Conservation (phyloP, 192 early-diverging fungal species). For the Coemansia reversa region DNA sequence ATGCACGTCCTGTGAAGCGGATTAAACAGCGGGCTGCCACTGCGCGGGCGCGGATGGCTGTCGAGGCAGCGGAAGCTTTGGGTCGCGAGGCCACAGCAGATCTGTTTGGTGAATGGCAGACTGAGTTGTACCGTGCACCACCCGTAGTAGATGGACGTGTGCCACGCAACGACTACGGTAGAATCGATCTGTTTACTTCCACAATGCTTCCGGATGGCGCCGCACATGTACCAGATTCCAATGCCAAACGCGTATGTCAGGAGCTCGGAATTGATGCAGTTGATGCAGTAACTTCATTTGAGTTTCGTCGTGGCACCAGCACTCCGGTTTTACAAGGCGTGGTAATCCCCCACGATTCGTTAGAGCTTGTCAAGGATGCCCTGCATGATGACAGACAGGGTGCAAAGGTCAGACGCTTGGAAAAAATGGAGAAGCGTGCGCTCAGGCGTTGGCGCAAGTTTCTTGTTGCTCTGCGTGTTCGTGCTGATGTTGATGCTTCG, state of each 20-base stretch:
- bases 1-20: slow-evolving; percentile 46
- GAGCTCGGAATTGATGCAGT: slow-evolving; percentile 78
- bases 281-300: slow-evolving; percentile 71
- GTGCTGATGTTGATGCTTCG: slow-evolving; percentile 42
- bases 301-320: slow-evolving; percentile 26
- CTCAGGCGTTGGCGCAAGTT: slow-evolving; percentile 35
- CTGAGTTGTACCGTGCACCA: slow-evolving; percentile 61
- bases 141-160: slow-evolving; percentile 72
- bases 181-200: slow-evolving; percentile 79
- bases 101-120: slow-evolving; percentile 90
- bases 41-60: slow-evolving; percentile 13
- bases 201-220: slow-evolving; percentile 83
- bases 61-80: slow-evolving; percentile 15
- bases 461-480: slow-evolving; percentile 38
- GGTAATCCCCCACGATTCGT: slow-evolving; percentile 21
- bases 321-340: slow-evolving; percentile 38
- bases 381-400: slow-evolving; percentile 13
- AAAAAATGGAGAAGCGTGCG: slow-evolving; percentile 18
- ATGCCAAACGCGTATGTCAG: slow-evolving; percentile 65
- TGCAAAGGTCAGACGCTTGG: background rate
- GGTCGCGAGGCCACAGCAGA: slow-evolving; percentile 6
- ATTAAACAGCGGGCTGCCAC: slow-evolving; percentile 18
- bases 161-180: slow-evolving; percentile 79
- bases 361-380: slow-evolving; percentile 35
- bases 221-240: slow-evolving; percentile 65